Percentiles rank a stretch among this genome's conserved stretches.
Conservation (phyloP, 2,329 filamentous ascomycete genomes). For the Aspergillus oerlinghausenensis region DNA sequence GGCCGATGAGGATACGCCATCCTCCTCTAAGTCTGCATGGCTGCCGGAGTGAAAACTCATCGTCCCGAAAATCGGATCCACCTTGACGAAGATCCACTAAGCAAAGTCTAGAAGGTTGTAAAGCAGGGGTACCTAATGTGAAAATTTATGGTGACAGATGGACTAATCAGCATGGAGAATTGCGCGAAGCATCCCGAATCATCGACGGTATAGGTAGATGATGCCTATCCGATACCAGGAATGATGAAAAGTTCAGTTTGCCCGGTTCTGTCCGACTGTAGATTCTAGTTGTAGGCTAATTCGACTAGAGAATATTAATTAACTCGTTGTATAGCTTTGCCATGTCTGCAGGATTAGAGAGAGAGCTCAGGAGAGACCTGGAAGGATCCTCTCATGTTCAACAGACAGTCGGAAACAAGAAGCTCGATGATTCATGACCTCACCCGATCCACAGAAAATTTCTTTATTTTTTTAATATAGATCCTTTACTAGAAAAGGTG, state of each 20-base stretch:
- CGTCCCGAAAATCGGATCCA: background rate
- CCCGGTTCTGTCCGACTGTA: background rate
- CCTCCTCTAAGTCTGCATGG: background rate
- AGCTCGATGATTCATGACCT: background rate
- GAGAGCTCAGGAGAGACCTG: background rate
- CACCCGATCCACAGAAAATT: background rate
- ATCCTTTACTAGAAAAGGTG: background rate
- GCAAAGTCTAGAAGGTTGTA: conserved; percentile 8
- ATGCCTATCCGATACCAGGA: background rate
- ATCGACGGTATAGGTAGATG: no score
- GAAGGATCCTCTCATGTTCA: background rate
- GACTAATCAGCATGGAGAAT: conserved; percentile 11
- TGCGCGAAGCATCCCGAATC: background rate
- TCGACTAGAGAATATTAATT: no score
- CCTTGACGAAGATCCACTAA: conserved; percentile 1
- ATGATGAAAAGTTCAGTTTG: background rate
- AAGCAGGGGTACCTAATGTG: conserved; percentile 6
- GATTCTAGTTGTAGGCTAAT: background rate
- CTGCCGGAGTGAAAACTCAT: background rate
- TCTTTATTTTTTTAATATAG: background rate
- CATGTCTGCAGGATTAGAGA: background rate
- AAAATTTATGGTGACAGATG: conserved; percentile 14
- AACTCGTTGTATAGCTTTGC: background rate
- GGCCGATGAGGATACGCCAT: background rate
- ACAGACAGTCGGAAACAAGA: background rate